Base-by-base conservation (phyloP, 1,284 basidiomycete species). In the Apiotrichum mycotoxinovorans region DNA sequence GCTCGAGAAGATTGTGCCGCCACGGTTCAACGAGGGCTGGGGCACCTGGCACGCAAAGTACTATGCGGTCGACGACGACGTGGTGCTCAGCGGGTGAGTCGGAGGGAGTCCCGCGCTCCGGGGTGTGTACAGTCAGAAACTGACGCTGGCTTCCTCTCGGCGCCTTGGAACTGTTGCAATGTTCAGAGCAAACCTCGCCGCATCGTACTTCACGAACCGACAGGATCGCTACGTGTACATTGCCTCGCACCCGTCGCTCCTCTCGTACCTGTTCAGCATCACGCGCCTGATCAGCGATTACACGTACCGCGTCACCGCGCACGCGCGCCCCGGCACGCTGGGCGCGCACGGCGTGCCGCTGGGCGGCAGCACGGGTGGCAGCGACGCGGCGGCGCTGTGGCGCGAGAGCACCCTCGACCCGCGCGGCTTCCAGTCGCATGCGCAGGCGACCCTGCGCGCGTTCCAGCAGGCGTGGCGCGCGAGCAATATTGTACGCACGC, bases 21-120 rank as follows among this genome's bases (percentile, higher is more conserved):
- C 89, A 50, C 82, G 96, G 44, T 96, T 93, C 76, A 94, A 98
- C 69, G 96, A 99, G 78, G 96, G 94, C 0, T 98, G 91, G 88
- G 95, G 96, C 0, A 89, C 95, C 4, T 97, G 95, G 89, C 96
- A 98, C 73, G 88, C 93, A 23, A 98, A 98, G 78, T 84, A 95
- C 58, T 99, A 99, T 70, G 91, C 91, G 18, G 87, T 84, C 1
- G 96, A 99, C 71, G 86, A 97, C 71, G 85, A 92, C 56, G 83
- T 98, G 38, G 84, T 98, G 72, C 86, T 98, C 62, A 91, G 86
- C 68, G 96, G 95, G 93, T 94, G 71, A 78, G 88, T 80, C 2
- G 4, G 17, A 18, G n/a, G 7, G 11, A 18, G 9, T 14, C 33
- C 9, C 33, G n/a, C n/a, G n/a, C n/a, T n/a, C n/a, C n/a, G n/a